Base-by-base conservation (phyloP, 2,329 filamentous ascomycete genomes). In the Aspergillus pseudoglaucus region DNA sequence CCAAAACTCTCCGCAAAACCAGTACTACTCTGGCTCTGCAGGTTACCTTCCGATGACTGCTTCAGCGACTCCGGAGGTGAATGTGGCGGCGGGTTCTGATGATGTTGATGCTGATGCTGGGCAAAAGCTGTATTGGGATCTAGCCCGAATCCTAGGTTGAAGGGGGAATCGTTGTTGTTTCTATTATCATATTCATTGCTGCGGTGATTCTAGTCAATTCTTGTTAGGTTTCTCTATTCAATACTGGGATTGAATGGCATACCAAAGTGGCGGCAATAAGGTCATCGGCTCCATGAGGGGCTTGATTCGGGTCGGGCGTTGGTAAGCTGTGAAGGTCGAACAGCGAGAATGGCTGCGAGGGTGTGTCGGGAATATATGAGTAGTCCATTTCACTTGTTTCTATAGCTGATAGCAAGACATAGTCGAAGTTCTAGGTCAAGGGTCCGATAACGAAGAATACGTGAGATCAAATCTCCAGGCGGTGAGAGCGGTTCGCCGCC, bases 381-480 rank as follows among this genome's bases (percentile, higher is more conserved):
- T 80, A 82, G 57, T 82, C 78, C 79, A 83, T 82, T 10, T 14
- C 23, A n/a, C 22, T 18, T 12, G 17, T 15, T 15, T 39, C 18
- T 12, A 30, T 30, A 12, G 10, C 25, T 30, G 17, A 10, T 7
- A 14, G 18, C 10, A 35, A 18, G 17, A 22, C 17, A 20, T 20
- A 12, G 15, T 10, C 9, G 10, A 20, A 18, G 9, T 7, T 6
- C 12, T 5, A 12, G 18, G 10, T 39, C 17, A 15, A 39, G n/a
- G 33, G 15, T 35, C 10, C 25, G 25, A 30, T 30, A 30, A 12
- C 25, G 25, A 12, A 30, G 25, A 30, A 30, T 12, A 10, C 25
- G 10, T 30, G 12, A 10, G 10, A 30, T 30, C 25, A 30, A 30
- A 30, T 30, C 25, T 30, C 25, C 25, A 10, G 25, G 25, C 25